phyloP scores from a whole-genome alignment of 495 filamentous ascomycete genomes.

The Astrothelium macrocarpum region DNA sequence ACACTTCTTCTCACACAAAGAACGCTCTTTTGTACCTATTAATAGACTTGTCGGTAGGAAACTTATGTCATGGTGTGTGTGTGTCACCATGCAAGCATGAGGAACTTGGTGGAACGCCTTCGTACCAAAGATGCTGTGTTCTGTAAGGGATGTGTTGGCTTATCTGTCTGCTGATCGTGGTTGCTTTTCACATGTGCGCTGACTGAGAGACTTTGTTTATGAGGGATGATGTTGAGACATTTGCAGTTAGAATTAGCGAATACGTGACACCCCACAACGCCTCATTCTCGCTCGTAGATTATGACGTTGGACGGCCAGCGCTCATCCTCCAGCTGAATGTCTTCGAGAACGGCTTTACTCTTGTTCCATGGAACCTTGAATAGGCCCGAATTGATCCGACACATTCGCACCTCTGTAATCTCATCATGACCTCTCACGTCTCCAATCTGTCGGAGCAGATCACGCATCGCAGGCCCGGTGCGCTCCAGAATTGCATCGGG shows the following conservation, averaged over 20 bases:
- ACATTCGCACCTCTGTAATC: constrained; percentile 27
- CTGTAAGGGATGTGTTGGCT: no score
- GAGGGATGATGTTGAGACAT: neutral
- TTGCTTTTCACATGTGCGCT: no score
- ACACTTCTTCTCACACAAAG: no score
- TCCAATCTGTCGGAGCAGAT: constrained; percentile 23
- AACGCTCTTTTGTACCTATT: no score
- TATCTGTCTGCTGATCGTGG: no score
- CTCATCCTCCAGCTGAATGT: constrained; percentile 20
- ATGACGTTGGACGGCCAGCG: neutral
- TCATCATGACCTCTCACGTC: constrained; percentile 11
- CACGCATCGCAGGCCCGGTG: constrained; percentile 27
- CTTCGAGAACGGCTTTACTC: constrained; percentile 27
- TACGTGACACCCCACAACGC: neutral
- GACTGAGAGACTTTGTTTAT: no score
- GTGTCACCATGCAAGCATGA: no score
- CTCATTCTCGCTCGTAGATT: neutral
- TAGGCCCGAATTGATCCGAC: constrained; percentile 32
- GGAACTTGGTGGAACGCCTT: no score
- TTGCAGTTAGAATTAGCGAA: neutral
- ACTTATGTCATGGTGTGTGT: no score
- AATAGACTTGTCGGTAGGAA: no score
- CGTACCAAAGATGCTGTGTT: no score
- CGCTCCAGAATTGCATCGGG: constrained; percentile 24
- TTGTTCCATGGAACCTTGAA: constrained; percentile 32